Conservation (phyloP, 495 filamentous ascomycete genomes). For the Aspergillus saccharolyticus region DNA sequence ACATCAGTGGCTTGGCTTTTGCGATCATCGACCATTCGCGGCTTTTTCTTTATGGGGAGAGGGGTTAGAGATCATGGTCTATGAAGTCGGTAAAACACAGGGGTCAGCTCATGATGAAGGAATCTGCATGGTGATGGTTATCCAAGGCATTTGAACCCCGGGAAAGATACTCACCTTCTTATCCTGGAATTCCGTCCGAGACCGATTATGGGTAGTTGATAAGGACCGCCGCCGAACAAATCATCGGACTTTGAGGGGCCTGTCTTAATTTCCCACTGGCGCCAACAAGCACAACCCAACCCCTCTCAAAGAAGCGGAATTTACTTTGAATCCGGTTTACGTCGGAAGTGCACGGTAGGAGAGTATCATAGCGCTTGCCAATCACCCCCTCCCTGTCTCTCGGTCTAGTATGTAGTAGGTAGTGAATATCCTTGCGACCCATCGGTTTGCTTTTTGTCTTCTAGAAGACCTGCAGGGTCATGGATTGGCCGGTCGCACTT, state of each 20-base stretch:
- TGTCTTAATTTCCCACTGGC: constrained; percentile 7
- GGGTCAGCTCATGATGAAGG: neutral
- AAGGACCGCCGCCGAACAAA: constrained; percentile 12
- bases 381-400: constrained; percentile 16
- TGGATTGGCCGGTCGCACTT: constrained; percentile 9
- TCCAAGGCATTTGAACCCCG: neutral
- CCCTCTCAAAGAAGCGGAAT: constrained; percentile 8
- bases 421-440: constrained; percentile 7
- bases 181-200: constrained; percentile 11
- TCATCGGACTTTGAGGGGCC: constrained; percentile 8
- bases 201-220: constrained; percentile 7
- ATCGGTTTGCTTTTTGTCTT: constrained; percentile 8
- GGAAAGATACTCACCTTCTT: constrained; percentile 5
- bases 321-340: constrained; percentile 15
- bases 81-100: too few relatives aligned
- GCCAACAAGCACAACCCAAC: constrained; percentile 7
- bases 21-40: neutral
- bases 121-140: neutral
- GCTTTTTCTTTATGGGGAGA: too few relatives aligned
- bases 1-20: constrained; percentile 10
- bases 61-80: too few relatives aligned
- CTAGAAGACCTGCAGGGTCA: constrained; percentile 16
- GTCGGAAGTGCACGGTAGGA: constrained; percentile 4
- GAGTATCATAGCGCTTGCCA: constrained; percentile 10
- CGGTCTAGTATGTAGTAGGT: constrained; percentile 4